Conservation (phyloP, 345 rosid species). For the Gossypium raimondii region DNA sequence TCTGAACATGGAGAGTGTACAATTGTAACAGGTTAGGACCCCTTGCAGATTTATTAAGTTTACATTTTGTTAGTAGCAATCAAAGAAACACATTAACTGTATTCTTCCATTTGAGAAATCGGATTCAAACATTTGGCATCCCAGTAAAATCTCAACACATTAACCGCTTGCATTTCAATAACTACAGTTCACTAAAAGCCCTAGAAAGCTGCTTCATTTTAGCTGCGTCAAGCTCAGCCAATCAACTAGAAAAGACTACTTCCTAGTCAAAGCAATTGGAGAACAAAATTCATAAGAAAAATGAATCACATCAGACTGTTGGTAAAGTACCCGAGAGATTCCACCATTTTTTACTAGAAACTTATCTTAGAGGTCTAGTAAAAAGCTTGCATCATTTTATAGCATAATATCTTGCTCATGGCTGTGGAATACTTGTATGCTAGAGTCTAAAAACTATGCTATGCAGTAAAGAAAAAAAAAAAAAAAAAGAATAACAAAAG, state of each 20-base stretch:
- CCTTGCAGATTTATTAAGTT: not conserved
- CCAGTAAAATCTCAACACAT: not conserved
- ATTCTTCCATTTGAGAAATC: not conserved
- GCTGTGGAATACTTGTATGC: not conserved
- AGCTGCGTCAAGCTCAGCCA: not conserved
- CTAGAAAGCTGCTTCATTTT: not conserved
- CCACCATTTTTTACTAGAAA: no score
- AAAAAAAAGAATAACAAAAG: not conserved
- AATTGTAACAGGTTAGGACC: not conserved
- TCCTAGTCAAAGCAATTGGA: no score
- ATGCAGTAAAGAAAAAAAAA: not conserved
- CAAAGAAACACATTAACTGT: not conserved
- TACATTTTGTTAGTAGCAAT: not conserved
- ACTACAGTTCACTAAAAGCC: not conserved
- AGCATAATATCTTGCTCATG: not conserved
- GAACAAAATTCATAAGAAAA: no score
- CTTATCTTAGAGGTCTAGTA: no score
- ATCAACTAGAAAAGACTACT: not conserved
- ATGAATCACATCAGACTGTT: no score
- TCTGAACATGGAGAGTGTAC: slow-evolving; percentile 11
- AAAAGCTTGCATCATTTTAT: not conserved
- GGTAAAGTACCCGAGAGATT: no score
- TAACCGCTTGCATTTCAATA: not conserved
- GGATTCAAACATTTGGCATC: not conserved
- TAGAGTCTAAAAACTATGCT: not conserved